Conservation (phyloP, 75 land plant genomes). For the Picea sitchensis region DNA sequence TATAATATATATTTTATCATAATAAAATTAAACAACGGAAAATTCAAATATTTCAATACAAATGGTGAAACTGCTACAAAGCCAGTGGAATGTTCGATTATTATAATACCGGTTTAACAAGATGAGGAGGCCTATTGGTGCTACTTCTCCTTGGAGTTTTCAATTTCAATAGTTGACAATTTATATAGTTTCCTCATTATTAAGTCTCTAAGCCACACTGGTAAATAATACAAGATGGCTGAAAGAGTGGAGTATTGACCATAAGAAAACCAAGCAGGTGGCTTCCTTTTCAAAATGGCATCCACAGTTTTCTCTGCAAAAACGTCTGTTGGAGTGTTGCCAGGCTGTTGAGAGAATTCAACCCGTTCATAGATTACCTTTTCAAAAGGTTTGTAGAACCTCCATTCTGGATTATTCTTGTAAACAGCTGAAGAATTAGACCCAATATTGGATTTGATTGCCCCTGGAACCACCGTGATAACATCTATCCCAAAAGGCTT, state of each 20-base stretch:
- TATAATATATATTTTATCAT: no score
- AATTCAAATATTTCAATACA: no score
- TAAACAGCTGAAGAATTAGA: slow-evolving; percentile 34
- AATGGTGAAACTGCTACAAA: no score
- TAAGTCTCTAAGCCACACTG: slow-evolving; percentile 57
- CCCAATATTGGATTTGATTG: slow-evolving; percentile 69
- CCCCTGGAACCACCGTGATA: slow-evolving; percentile 76
- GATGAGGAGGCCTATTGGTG: no score
- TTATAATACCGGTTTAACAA: no score
- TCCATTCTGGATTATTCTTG: slow-evolving; percentile 53
- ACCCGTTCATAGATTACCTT: slow-evolving; percentile 43
- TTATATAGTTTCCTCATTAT: slow-evolving; percentile 13
- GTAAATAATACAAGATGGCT: slow-evolving; percentile 57
- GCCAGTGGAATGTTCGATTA: no score
- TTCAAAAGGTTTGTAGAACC: slow-evolving; percentile 71
- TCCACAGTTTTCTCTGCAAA: slow-evolving; percentile 75
- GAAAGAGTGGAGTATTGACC: slow-evolving; percentile 45
- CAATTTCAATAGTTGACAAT: no score
- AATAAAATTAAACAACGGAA: no score
- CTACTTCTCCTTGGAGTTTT: no score
- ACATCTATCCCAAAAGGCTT: slow-evolving; percentile 74
- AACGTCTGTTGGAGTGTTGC: slow-evolving; percentile 67
- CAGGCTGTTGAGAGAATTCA: slow-evolving; percentile 43
- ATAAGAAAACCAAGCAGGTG: slow-evolving; percentile 66
- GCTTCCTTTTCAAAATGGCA: slow-evolving; percentile 51